Base-by-base conservation (phyloP, 139 green algal genomes). In the Deuterostichococcus epilithicus region DNA sequence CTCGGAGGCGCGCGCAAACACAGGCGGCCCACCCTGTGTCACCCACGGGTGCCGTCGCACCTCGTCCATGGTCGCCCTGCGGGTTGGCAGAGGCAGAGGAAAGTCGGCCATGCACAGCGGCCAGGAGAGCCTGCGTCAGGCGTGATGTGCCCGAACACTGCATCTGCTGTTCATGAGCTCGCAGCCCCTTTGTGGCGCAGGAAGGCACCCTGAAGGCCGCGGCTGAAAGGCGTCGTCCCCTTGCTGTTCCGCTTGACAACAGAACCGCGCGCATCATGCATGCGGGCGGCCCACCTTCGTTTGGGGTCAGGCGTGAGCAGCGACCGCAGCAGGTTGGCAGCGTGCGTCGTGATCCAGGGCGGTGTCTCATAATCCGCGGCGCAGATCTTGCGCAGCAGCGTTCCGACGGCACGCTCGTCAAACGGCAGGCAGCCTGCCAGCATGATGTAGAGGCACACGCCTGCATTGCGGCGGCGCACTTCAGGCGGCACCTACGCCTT, bases 361-460 rank as follows among this genome's bases (percentile, higher is more conserved):
- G 86, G 82, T 26, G 71, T 69, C 30, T 68, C 67, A 60, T 88
- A 91, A 25, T 82, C 52, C 1, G 84, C 84, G 1, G 58, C 44
- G 4, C 36, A 37, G n/a, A 91, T 88, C 37, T 80, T 83, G 3
- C 39, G 37, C 69, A 90, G 88, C 36, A 91, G 78, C 2, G 39
- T 20, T 0, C 72, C 33, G 30, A 88, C 34, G 47, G 73, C 78
- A 35, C 86, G 79, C 68, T 88, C 86, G 59, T 91, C 86, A 80
- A 91, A 91, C 1, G 86, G 86, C 44, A 91, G 74, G 26, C 70
- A 78, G 8, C 86, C 86, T 18, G 84, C 76, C 63, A 88, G 67
- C 38, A 87, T 76, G 28, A 86, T 80, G 58, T 85, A 90, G 35
- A 91, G 77, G 42, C 81, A 66, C 18, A 87, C 82, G 0, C 83